phyloP scores from a whole-genome alignment of 2,329 filamentous ascomycete genomes.

The Gaeumannomyces tritici region DNA sequence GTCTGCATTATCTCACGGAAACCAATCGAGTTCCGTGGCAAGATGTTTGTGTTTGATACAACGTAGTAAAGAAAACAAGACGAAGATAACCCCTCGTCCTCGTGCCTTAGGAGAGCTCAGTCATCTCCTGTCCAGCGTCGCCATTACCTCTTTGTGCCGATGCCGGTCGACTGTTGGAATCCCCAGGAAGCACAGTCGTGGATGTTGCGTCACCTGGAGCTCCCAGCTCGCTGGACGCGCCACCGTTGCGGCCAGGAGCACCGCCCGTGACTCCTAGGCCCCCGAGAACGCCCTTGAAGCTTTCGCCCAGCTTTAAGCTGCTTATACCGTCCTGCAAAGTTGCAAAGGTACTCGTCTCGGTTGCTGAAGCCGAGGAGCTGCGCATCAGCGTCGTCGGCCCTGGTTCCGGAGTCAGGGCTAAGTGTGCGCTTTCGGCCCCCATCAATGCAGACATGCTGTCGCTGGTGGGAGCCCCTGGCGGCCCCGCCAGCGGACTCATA shows the following conservation, averaged over 20 bases:
- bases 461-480: conserved; percentile 22
- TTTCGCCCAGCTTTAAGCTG: conserved; percentile 11
- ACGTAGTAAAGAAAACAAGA: no score
- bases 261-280: conserved; percentile 6
- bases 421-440: conserved; percentile 9
- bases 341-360: conserved; percentile 7
- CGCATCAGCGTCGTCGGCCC: conserved; percentile 6
- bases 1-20: no score
- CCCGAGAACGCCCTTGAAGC: conserved; percentile 12
- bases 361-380: conserved; percentile 5
- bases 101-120: conserved; percentile 7
- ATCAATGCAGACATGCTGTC: conserved; percentile 6
- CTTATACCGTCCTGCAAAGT: conserved; percentile 12
- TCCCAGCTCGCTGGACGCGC: background rate
- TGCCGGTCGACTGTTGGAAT: background rate
- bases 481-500: conserved; percentile 22
- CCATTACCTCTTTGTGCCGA: background rate
- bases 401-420: conserved; percentile 8
- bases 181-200: no score
- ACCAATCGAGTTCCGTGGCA: no score
- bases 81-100: no score
- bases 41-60: no score
- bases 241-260: conserved; percentile 3
- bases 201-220: background rate
- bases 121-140: conserved; percentile 10